Evolutionary conservation across 2,329 filamentous ascomycete species (phyloP).

Genomic region (Diplodia scrobiculata): DNA sequence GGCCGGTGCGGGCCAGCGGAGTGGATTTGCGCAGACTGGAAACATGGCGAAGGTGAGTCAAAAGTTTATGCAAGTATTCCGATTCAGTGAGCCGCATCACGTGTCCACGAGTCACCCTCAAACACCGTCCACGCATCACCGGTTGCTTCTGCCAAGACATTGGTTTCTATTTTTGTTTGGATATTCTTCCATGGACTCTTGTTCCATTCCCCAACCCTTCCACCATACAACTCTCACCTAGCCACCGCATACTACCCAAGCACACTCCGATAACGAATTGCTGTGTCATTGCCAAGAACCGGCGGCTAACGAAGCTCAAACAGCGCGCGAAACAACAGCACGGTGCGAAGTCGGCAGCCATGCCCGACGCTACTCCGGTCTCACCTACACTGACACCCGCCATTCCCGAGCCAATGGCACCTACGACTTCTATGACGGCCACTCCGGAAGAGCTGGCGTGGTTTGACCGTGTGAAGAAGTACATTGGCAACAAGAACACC

Average conservation of each 20-base stretch:
- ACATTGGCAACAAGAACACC: slow-evolving; percentile 84
- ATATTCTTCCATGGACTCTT: neutral
- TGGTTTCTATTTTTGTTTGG: too few relatives aligned
- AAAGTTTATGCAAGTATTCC: neutral
- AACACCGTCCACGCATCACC: neutral
- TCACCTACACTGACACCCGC: slow-evolving; percentile 87
- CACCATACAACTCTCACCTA: neutral
- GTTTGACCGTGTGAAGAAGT: slow-evolving; percentile 96
- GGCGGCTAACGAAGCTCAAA: neutral
- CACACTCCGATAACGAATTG: too few relatives aligned
- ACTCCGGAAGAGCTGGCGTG: slow-evolving; percentile 85
- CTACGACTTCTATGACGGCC: slow-evolving; percentile 71
- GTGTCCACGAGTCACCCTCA: slow-evolving; percentile 10
- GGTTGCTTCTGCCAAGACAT: neutral
- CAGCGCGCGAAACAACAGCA: slow-evolving; percentile 74
- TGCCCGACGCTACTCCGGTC: slow-evolving; percentile 62
- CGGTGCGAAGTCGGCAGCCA: slow-evolving; percentile 59
- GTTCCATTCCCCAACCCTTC: neutral
- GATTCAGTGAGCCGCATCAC: neutral
- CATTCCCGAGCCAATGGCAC: slow-evolving; percentile 82
- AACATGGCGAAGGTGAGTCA: slow-evolving; percentile 40
- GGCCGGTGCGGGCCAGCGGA: slow-evolving; percentile 32
- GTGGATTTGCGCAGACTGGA: slow-evolving; percentile 39
- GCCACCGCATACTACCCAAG: neutral
- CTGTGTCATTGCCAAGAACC: neutral